A percentile compares a stretch with the other conserved stretches of the same genome.
phyloP scores from a whole-genome alignment of 2,329 filamentous ascomycete species.

The Ascochyta fabae region DNA sequence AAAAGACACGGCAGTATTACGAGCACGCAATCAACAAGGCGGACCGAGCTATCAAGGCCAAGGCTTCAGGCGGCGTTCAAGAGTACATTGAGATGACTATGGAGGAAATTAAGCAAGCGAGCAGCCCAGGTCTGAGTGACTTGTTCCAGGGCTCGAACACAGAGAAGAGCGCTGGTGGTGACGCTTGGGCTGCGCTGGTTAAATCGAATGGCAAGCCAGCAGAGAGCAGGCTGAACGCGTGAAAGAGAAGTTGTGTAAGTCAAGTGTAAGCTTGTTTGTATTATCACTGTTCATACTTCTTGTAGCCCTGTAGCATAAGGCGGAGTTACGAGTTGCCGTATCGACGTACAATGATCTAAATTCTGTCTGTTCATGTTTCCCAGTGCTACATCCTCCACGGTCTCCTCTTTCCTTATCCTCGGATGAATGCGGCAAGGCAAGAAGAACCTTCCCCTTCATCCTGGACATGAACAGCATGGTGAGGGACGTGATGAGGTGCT shows the following conservation, averaged over 20 bases:
- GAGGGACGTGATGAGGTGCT: not conserved
- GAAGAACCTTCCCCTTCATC: no score
- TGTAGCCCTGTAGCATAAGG: constrained; percentile 13
- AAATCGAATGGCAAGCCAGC: constrained; percentile 17
- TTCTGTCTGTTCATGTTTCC: no score
- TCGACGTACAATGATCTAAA: not conserved
- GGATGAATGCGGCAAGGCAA: no score
- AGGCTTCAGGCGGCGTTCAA: constrained; percentile 17
- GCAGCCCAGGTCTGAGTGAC: constrained; percentile 7
- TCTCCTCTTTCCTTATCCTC: no score
- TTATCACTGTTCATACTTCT: constrained; percentile 12
- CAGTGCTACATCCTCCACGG: no score
- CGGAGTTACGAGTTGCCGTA: not conserved
- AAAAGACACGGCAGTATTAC: constrained; percentile 21
- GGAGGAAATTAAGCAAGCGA: constrained; percentile 16
- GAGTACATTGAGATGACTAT: constrained; percentile 27
- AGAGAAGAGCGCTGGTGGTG: constrained; percentile 10
- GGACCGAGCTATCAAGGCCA: constrained; percentile 27
- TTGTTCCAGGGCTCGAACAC: not conserved
- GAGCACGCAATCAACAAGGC: constrained; percentile 31
- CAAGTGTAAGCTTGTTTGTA: constrained; percentile 8
- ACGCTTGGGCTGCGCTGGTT: constrained; percentile 28
- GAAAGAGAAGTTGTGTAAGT: not conserved
- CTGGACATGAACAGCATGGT: not conserved
- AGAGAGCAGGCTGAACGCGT: constrained; percentile 13